Percentiles rank a stretch among this genome's conserved stretches.
These are phyloP conservation scores for Botrytis galanthina DNA, from an alignment of 2,329 filamentous ascomycete genomes.

Conservation along the genomic window DNA sequence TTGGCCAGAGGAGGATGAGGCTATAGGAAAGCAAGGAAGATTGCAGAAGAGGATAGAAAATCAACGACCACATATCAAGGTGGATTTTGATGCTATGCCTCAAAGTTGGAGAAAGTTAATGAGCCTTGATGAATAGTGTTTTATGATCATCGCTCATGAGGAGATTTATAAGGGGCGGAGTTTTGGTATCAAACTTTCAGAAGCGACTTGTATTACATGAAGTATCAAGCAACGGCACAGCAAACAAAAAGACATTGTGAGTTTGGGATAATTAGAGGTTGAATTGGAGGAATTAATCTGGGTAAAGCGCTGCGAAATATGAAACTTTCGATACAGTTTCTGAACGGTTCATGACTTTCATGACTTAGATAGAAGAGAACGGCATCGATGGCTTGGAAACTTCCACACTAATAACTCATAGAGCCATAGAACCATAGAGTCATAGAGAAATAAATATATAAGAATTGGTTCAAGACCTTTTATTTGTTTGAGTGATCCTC, in stretches of 20 bases:
- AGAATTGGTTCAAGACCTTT: not conserved
- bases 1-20: not conserved
- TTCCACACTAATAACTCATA: not conserved
- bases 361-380: not conserved
- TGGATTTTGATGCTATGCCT: constrained; percentile 1
- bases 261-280: not conserved
- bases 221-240: not conserved
- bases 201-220: not conserved
- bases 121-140: not conserved
- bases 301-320: not conserved
- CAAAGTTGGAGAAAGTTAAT: constrained; percentile 2
- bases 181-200: not conserved
- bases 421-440: not conserved
- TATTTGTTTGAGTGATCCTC: not conserved
- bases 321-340: not conserved
- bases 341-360: not conserved
- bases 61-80: not conserved
- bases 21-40: not conserved
- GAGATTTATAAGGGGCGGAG: not conserved
- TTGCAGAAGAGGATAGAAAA: not conserved
- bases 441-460: not conserved
- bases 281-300: not conserved
- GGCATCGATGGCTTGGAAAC: not conserved
- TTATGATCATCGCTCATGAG: not conserved
- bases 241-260: too few species aligned